Base-by-base conservation (phyloP, 2,329 filamentous ascomycete species). In the Ceratocystis cubensis region DNA sequence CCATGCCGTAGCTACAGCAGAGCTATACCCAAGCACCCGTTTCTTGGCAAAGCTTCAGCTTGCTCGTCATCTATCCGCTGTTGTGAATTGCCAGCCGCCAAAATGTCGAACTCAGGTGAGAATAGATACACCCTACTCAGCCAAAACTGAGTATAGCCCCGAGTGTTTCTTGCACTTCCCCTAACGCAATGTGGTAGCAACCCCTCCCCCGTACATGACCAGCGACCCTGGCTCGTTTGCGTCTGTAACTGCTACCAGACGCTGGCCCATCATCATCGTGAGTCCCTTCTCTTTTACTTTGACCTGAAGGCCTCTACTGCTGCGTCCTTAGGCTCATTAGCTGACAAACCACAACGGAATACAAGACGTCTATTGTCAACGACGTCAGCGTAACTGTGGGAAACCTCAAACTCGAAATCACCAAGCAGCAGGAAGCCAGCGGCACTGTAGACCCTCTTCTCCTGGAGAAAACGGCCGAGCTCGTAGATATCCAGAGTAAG, bases 241-340 rank as follows among this genome's bases (percentile, higher is more conserved):
- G 64, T 91, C 86, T 75, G 81, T 86, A 68, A 96, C 94, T 7
- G 93, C 90, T 44, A 83, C 88, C 72, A 87, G 91, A 71, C 83
- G 94, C 75, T 99, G 93, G 94, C 94, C 94, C 17, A 81, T 96
- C 66, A 99, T 99, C 73, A 78, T 99, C 71, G 91, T 95, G 72
- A 74, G 83, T 74, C 61, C 66, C 1, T 17, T n/a, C 25, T 45
- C 64, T 25, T 25, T 6, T 5, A 41, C n/a, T 2, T 41, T 5
- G 37, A 7, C 30, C 13, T 10, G 17, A 45, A n/a, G 28, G 13
- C 15, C 37, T 13, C 48, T 44, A 13, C 8, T 1, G 22, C 4
- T 13, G 10, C 53, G 25, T 50, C 7, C 48, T 15, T 41, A 0
- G 37, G 37, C 37, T 41, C 13, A 13, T 41, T 15, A 15, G 13